These are phyloP conservation scores for Collybiopsis luxurians DNA, from an alignment of 768 basidiomycete species.

Conservation along the genomic window DNA sequence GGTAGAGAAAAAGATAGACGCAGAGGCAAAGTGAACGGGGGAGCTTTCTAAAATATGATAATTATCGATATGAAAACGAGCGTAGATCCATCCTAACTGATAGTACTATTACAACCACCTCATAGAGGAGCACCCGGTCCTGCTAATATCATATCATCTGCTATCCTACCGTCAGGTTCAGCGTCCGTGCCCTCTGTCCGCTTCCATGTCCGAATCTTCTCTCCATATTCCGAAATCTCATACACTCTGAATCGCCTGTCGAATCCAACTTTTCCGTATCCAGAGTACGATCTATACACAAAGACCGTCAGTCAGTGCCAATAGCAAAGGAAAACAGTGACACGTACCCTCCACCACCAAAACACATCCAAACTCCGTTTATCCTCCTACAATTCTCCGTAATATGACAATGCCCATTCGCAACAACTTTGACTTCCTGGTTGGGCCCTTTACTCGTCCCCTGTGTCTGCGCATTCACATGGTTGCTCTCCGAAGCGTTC, in stretches of 20 bases:
- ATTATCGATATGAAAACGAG: too few relatives aligned
- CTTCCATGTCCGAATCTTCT: constrained; percentile 89
- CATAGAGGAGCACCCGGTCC: constrained; percentile 42
- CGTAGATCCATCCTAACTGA: background rate
- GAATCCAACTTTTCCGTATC: constrained; percentile 81
- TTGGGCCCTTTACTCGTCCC: constrained; percentile 21
- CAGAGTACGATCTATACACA: constrained; percentile 71
- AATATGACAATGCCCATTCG: constrained; percentile 88
- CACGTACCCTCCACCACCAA: constrained; percentile 78
- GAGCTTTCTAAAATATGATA: too few relatives aligned
- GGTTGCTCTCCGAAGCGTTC: constrained; percentile 68
- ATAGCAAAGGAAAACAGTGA: background rate
- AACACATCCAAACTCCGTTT: constrained; percentile 88
- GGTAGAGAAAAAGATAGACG: too few relatives aligned
- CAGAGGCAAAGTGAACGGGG: too few relatives aligned
- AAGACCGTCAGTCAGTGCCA: too few relatives aligned
- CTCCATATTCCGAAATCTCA: constrained; percentile 85
- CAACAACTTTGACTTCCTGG: constrained; percentile 85
- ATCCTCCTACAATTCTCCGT: constrained; percentile 88
- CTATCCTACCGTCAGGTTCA: constrained; percentile 20
- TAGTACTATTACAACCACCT: background rate
- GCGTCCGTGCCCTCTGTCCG: constrained; percentile 65
- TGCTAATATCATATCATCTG: constrained; percentile 62
- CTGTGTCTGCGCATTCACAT: constrained; percentile 38
- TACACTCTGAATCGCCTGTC: constrained; percentile 90